A percentile compares a stretch with the other conserved stretches of the same genome.
These are phyloP conservation scores for Pseudogymnoascus pannorum DNA, from an alignment of 2,329 filamentous ascomycete genomes.

Conservation along the genomic window DNA sequence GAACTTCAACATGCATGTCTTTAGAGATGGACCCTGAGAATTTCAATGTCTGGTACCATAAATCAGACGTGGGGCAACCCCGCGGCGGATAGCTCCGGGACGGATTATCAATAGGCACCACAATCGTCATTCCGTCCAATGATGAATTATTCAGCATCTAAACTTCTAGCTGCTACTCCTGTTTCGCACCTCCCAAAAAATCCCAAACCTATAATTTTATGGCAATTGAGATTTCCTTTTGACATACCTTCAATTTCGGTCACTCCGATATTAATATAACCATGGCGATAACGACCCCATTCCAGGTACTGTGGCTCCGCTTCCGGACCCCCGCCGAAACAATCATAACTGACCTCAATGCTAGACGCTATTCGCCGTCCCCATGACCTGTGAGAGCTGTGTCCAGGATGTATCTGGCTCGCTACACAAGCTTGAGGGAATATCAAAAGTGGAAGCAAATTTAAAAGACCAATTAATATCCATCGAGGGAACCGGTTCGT, in stretches of 20 bases:
- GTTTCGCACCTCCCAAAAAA: neutral
- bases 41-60: neutral
- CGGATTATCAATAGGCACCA: conserved; percentile 1
- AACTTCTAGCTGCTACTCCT: neutral
- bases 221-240: neutral
- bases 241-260: neutral
- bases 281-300: conserved; percentile 29
- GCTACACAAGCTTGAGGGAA: conserved; percentile 68
- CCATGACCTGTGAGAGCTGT: conserved; percentile 84
- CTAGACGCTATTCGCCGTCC: conserved; percentile 90
- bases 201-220: neutral
- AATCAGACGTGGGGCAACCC: neutral
- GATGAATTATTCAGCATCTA: conserved; percentile 10
- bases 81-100: conserved; percentile 4
- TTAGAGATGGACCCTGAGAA: neutral
- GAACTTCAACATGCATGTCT: neutral
- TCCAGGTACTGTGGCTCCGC: conserved; percentile 25
- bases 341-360: conserved; percentile 14
- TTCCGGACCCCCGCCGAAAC: conserved; percentile 20
- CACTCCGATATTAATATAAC: conserved; percentile 8
- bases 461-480: conserved; percentile 76
- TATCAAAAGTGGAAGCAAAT: conserved; percentile 75
- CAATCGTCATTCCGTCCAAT: conserved; percentile 3
- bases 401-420: conserved; percentile 78
- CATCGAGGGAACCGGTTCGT: conserved; percentile 71